phyloP scores from a whole-genome alignment of 371 early-diverging fungal genomes.

The Globomyces sp. region DNA sequence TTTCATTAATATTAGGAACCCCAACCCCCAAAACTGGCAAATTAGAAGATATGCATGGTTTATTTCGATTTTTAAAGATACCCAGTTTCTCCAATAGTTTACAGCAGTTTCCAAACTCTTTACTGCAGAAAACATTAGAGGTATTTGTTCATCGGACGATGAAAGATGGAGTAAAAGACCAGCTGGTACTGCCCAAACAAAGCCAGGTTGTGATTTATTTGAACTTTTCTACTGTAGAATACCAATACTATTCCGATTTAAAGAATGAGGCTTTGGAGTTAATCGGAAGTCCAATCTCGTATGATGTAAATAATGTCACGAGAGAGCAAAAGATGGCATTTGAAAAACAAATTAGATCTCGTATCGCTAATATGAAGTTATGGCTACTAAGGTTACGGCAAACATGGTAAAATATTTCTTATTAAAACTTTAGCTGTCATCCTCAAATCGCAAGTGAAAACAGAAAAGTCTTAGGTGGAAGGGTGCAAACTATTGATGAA shows the following conservation, averaged over 20 bases:
- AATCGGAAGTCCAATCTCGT: constrained; percentile 12
- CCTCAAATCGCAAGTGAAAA: constrained; percentile 55
- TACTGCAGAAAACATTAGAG: constrained; percentile 40
- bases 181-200: constrained; percentile 62
- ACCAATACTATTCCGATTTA: constrained; percentile 61
- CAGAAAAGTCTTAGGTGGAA: constrained; percentile 39
- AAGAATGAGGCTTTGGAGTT: constrained; percentile 45
- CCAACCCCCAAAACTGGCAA: constrained; percentile 49
- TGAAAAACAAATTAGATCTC: too few relatives aligned
- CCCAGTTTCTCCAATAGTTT: constrained; percentile 20
- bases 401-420: constrained; percentile 29
- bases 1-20: constrained; percentile 39
- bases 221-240: constrained; percentile 58
- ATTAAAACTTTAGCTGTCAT: constrained; percentile 45
- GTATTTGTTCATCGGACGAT: constrained; percentile 58
- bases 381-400: constrained; percentile 44
- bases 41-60: constrained; percentile 53
- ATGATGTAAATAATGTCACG: too few relatives aligned
- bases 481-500: constrained; percentile 31
- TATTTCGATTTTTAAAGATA: constrained; percentile 49
- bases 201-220: constrained; percentile 47
- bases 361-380: constrained; percentile 9
- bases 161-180: constrained; percentile 50
- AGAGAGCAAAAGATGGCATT: too few relatives aligned
- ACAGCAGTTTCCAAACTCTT: constrained; percentile 20